Evolutionary conservation across 2,329 filamentous ascomycete species (phyloP).

Genomic region (Neoscytalidium dimidiatum): DNA sequence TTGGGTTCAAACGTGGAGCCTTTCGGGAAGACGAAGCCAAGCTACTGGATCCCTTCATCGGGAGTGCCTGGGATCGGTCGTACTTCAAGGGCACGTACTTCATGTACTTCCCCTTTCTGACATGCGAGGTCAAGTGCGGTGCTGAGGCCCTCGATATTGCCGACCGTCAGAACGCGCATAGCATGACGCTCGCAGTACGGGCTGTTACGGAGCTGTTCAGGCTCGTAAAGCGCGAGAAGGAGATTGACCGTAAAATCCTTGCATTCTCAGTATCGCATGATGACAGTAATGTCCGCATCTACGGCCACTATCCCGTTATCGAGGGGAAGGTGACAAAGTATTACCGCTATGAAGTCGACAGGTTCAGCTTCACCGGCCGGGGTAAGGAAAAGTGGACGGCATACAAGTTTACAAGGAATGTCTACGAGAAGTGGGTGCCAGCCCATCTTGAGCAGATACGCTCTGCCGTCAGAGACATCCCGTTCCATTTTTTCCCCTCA

Average conservation of each 20-base stretch:
- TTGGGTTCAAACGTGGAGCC: too few relatives aligned
- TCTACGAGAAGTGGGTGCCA: conserved; percentile 23
- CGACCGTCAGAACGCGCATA: conserved; percentile 27
- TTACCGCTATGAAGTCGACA: conserved; percentile 11
- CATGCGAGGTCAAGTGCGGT: conserved; percentile 25
- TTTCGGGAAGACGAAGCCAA: too few relatives aligned
- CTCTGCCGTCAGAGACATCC: conserved; percentile 21
- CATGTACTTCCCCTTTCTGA: too few relatives aligned
- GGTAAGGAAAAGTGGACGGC: conserved; percentile 21
- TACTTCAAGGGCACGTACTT: too few relatives aligned
- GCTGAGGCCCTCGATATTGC: conserved; percentile 24
- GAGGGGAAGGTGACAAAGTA: conserved; percentile 15
- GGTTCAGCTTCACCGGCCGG: conserved; percentile 11
- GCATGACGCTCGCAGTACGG: too few relatives aligned
- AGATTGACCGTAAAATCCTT: too few relatives aligned
- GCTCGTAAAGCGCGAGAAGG: too few relatives aligned
- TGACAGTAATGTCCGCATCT: conserved; percentile 11
- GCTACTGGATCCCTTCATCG: conserved; percentile 26
- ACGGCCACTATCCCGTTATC: conserved; percentile 20
- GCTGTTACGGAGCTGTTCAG: too few relatives aligned
- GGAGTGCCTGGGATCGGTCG: conserved; percentile 8
- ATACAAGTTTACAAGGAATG: conserved; percentile 23
- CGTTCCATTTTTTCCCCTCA: too few relatives aligned
- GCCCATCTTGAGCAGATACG: conserved; percentile 22
- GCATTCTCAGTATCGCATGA: conserved; percentile 17